Evolutionary conservation across 2,329 filamentous ascomycete species (phyloP), one percentile per base, ranked within the genome.

Genomic region (Pestalotiopsis fici): DNA sequence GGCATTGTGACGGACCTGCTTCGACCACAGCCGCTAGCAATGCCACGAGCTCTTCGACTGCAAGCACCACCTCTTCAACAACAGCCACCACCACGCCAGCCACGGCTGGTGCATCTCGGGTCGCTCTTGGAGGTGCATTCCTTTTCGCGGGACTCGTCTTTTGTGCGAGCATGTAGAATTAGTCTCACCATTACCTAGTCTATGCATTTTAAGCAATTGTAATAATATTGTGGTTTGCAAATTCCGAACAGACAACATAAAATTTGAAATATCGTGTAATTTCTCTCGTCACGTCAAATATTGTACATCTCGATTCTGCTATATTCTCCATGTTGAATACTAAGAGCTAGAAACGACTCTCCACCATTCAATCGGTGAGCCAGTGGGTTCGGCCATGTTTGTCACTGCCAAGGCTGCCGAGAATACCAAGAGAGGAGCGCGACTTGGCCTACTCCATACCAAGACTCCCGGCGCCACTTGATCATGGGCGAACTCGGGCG

Each of bases 1-100:
- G 67, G 72, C 71, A 73, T 63, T 74, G 72, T 35, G 71, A 72
- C 55, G 71, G 70, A 11, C 70, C 72, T 59, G 70, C 66, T 2
- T 63, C 61, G 1, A 57, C 69, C 2, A 25, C 63, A 6, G 47
- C 57, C 2, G 47, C 28, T 13, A 47, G 63, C 35, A 31, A 5
- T 28, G 31, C 55, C 12, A 54, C 27, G 27, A 59, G 28, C 15
- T 35, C 35, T 50, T 23, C 35, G 3, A n/a, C 35, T 2, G 23
- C 60, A 50, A 50, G 25, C 39, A 18, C 15, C 1, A 23, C 60
- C 13, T 47, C 60, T 28, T 18, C 15, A 15, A 21, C 15, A 15
- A 21, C 60, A 3, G 21, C 37, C 23, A 21, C 39, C 7, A 9
- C 60, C 39, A 61, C 59, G 0, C 12, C 60, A 47, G 37, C 18